Evolutionary conservation across 1,284 basidiomycete species (phyloP), one percentile per base, ranked within the genome.

Genomic region (Hemileia vastatrix): DNA sequence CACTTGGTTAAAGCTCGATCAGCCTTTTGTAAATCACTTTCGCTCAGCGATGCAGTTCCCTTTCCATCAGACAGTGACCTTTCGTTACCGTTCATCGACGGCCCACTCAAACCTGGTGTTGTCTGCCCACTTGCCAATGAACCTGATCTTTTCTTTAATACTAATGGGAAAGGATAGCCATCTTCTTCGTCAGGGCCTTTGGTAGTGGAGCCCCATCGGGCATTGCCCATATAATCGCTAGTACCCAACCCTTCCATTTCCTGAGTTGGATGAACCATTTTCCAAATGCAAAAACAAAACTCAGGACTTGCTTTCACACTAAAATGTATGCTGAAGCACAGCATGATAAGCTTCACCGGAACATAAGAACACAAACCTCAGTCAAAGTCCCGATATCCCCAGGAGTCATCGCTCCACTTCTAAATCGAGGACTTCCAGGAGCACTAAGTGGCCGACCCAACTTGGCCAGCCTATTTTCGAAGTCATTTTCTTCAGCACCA

Each of bases 321-420:
- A 23, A 13, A 18, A 15, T 9, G 19, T 44, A 13, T 15, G 43
- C 43, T 44, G 43, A 44, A 44, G 3, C n/a, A 15, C 8, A 9
- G 13, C 19, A 18, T 52, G n/a, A 11, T 15, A 33, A 21, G 18
- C 33, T 54, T 49, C 33, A 55, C 40, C 21, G 3, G 18, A 55
- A 24, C 45, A 21, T n/a, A 19, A 18, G 15, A 51, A 48, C 18
- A 19, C 49, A 43, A 52, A 61, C 59, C 51, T 61, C 59, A 54
- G 59, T 61, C 21, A 96, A 79, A 15, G 92, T 96, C n/a, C 88
- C 91, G 67, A 93, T 81, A 78, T 94, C 88, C 6, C 89, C 92
- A 0, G 91, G 91, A 0, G 92, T 95, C 70, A 87, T 87, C 58
- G 84, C 79, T 1, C 89, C 88, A 18, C 77, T 79, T 67, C 84